phyloP scores from a whole-genome alignment of 495 filamentous ascomycete species.

The Massariosphaeria phaeospora region DNA sequence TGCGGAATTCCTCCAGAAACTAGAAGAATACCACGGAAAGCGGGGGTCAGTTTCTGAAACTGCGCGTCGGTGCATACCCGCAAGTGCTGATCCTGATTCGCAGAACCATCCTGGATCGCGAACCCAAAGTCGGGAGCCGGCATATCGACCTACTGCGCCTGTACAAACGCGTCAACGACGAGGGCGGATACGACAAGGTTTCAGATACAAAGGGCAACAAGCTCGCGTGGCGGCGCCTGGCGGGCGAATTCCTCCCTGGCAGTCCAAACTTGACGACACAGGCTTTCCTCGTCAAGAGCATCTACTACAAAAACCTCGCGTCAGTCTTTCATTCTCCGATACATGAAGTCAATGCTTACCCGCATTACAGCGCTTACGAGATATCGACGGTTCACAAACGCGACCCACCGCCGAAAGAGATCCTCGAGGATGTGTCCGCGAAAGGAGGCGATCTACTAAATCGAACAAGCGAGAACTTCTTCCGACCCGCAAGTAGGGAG shows the following conservation, averaged over 20 bases:
- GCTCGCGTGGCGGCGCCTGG: constrained; percentile 70
- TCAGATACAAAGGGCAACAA: constrained; percentile 61
- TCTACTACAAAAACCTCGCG: constrained; percentile 79
- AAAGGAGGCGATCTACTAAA: constrained; percentile 70
- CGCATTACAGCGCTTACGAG: constrained; percentile 60
- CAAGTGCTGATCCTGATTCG: constrained; percentile 9
- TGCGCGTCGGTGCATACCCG: constrained; percentile 4
- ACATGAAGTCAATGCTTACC: constrained; percentile 6
- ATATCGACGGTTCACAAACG: constrained; percentile 64
- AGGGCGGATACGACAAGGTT: constrained; percentile 76
- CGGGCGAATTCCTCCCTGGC: constrained; percentile 58
- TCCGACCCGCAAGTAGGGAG: constrained; percentile 40
- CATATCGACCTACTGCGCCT: constrained; percentile 66
- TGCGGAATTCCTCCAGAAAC: constrained; percentile 62
- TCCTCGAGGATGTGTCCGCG: constrained; percentile 68
- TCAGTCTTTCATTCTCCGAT: constrained; percentile 25
- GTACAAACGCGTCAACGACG: constrained; percentile 62
- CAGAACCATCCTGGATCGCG: constrained; percentile 63
- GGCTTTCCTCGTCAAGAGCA: constrained; percentile 71
- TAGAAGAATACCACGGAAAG: constrained; percentile 62
- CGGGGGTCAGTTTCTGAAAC: constrained; percentile 51
- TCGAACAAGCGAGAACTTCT: constrained; percentile 71
- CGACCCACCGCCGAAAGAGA: constrained; percentile 75
- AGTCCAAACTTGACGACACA: constrained; percentile 62
- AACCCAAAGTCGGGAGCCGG: constrained; percentile 66